A percentile compares a stretch with the other conserved stretches of the same genome.
Evolutionary conservation across 139 green algal genomes (phyloP).

Genomic region (Chlamydomonas eustigma): DNA sequence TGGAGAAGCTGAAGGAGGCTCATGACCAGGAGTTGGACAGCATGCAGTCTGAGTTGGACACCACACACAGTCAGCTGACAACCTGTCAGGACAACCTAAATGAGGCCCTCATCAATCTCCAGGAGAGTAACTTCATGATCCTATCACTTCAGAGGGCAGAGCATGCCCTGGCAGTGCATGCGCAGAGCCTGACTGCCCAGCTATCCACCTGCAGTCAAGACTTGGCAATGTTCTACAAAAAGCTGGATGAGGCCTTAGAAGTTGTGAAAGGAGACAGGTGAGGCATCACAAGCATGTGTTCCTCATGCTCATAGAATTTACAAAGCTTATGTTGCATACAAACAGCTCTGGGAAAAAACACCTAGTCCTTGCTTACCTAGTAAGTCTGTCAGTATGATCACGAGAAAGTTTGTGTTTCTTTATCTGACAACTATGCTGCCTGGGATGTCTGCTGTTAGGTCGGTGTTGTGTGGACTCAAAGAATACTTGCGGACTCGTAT

Average conservation of each 20-base stretch:
- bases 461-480: background rate
- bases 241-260: background rate
- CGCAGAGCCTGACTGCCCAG: constrained; percentile 35
- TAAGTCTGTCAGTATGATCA: background rate
- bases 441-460: too few relatives aligned
- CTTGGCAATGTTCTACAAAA: background rate
- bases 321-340: background rate
- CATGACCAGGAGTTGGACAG: constrained; percentile 25
- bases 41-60: constrained; percentile 34
- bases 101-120: constrained; percentile 5
- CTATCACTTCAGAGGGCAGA: constrained; percentile 50
- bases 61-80: constrained; percentile 19
- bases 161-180: constrained; percentile 48
- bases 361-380: background rate
- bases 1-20: background rate
- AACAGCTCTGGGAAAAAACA: background rate
- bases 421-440: too few relatives aligned
- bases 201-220: constrained; percentile 20
- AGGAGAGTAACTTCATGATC: constrained; percentile 66
- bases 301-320: background rate
- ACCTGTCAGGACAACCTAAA: constrained; percentile 1
- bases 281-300: too few relatives aligned
- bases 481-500: background rate
- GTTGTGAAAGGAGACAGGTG: constrained; percentile 13
- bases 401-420: background rate